Evolutionary conservation across 2,329 filamentous ascomycete genomes (phyloP).

Genomic region (Pseudocercospora cruenta): DNA sequence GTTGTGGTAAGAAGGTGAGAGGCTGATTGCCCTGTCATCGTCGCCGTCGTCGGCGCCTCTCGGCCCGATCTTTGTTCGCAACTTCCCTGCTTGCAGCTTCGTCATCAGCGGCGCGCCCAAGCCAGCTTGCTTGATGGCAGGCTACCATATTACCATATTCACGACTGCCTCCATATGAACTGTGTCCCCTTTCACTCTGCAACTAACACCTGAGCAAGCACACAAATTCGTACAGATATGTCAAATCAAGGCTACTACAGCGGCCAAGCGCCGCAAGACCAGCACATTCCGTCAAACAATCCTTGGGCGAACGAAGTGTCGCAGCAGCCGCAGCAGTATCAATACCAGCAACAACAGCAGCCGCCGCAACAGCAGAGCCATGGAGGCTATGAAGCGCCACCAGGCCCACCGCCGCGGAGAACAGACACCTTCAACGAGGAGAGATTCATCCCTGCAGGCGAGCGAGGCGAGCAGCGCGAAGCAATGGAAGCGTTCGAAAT

Average conservation of each 20-base stretch:
- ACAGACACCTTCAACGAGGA: conserved; percentile 39
- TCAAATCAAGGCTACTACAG: conserved; percentile 24
- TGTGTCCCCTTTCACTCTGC: neutral
- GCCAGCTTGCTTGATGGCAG: neutral
- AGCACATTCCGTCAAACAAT: conserved; percentile 21
- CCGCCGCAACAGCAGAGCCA: neutral
- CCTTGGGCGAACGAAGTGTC: conserved; percentile 26
- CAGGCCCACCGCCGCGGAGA: conserved; percentile 26
- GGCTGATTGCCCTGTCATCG: neutral
- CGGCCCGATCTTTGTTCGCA: neutral
- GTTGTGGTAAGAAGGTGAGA: too few species aligned
- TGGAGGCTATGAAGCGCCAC: conserved; percentile 18
- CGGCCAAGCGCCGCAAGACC: conserved; percentile 15
- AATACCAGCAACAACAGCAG: conserved; percentile 12
- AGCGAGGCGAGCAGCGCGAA: conserved; percentile 43
- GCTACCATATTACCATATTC: neutral
- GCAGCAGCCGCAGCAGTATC: conserved; percentile 15
- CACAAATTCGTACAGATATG: neutral
- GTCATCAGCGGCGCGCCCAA: neutral
- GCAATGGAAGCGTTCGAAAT: conserved; percentile 50
- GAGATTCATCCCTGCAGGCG: conserved; percentile 45
- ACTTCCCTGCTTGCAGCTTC: neutral
- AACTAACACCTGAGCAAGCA: neutral
- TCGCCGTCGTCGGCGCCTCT: neutral
- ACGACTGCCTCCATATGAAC: neutral